A percentile compares a stretch with the other conserved stretches of the same genome.
Evolutionary conservation across 352 stramenopile species (phyloP).

Genomic region (Phytophthora syringae): DNA sequence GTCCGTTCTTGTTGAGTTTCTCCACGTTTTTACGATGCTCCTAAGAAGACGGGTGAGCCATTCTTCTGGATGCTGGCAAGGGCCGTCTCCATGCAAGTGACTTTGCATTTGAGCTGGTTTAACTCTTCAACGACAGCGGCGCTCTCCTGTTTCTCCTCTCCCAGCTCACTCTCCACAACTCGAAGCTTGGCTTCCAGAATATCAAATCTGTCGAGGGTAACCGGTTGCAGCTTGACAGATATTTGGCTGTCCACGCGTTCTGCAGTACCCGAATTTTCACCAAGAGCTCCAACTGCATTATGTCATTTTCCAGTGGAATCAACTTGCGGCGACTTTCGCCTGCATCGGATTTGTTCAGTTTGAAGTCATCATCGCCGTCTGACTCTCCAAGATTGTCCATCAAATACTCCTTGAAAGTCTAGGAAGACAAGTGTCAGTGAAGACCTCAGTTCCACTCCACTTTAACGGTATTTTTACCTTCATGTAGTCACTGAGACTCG

Average conservation of each 20-base stretch:
- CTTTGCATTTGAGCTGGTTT: neutral
- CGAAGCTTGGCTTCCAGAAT: conserved; percentile 15
- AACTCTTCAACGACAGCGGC: neutral
- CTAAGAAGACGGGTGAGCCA: neutral
- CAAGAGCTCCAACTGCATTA: neutral
- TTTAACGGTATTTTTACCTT: no score
- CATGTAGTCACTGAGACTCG: neutral
- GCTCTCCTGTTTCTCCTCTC: neutral
- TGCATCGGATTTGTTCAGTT: no score
- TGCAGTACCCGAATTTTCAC: conserved; percentile 18
- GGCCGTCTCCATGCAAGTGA: neutral
- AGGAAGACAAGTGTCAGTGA: neutral
- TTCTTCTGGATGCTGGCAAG: no score
- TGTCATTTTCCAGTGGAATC: neutral
- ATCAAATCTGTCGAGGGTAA: conserved; percentile 13
- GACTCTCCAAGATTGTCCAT: neutral
- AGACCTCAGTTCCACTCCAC: neutral
- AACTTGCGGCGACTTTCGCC: neutral
- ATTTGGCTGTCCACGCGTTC: conserved; percentile 14
- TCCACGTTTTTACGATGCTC: neutral
- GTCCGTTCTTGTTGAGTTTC: neutral
- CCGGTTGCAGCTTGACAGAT: conserved; percentile 3
- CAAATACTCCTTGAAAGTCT: neutral
- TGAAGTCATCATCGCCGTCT: no score
- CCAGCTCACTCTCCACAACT: conserved; percentile 4